Evolutionary conservation across 169 alveolate genomes (phyloP).

Genomic region (Neospora caninum): DNA sequence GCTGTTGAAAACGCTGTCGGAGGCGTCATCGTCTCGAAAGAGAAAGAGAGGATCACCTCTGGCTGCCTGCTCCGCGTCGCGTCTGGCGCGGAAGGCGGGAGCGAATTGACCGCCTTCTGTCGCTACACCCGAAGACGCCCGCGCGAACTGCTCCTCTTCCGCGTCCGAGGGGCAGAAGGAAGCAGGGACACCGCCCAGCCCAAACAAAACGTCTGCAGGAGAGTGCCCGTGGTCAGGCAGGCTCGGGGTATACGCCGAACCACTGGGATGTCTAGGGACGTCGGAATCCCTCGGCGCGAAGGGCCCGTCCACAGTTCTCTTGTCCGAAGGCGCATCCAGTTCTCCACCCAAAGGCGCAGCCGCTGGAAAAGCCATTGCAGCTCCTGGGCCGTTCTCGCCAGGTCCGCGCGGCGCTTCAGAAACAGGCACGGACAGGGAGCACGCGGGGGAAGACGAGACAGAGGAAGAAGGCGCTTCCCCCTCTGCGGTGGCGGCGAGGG

Average conservation of each 20-base stretch:
- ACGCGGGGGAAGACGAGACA: background rate
- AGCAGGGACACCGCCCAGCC: background rate
- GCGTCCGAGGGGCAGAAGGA: background rate
- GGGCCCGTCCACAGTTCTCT: background rate
- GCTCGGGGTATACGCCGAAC: background rate
- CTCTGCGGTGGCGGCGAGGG: background rate
- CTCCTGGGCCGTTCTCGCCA: background rate
- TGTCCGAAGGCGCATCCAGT: background rate
- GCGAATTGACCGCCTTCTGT: background rate
- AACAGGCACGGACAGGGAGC: background rate
- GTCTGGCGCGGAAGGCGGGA: background rate
- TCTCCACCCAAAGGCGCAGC: background rate
- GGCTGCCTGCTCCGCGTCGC: background rate
- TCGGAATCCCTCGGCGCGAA: background rate
- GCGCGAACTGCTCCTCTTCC: background rate
- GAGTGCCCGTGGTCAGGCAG: background rate
- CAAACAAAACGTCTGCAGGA: background rate
- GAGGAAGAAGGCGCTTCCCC: background rate
- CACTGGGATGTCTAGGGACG: background rate
- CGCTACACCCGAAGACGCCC: background rate
- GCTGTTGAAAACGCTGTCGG: background rate
- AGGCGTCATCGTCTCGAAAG: constrained; percentile 23
- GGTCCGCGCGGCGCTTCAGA: background rate
- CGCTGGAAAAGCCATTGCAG: background rate
- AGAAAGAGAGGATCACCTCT: constrained; percentile 11